These are phyloP conservation scores for Verticillium zaregamsianum DNA, from an alignment of 2,329 filamentous ascomycete species.

Conservation along the genomic window DNA sequence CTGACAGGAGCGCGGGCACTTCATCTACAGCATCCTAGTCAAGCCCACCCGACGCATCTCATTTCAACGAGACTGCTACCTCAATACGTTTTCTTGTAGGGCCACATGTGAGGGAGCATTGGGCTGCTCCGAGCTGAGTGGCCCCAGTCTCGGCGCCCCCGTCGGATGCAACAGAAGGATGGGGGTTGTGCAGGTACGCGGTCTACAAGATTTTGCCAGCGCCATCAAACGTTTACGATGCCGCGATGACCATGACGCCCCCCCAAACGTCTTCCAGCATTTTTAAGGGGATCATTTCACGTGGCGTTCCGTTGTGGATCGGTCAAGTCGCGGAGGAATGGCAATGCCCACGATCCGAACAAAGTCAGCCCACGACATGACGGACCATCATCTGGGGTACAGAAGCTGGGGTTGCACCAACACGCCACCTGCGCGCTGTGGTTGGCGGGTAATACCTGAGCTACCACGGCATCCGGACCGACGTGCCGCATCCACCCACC, in stretches of 20 bases:
- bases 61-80: background rate
- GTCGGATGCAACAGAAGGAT: background rate
- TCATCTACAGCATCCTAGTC: background rate
- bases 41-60: background rate
- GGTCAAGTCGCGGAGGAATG: background rate
- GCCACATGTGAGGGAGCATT: background rate
- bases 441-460: conserved; percentile 13
- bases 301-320: background rate
- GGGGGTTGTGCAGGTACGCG: background rate
- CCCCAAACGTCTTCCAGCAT: background rate
- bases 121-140: background rate
- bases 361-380: background rate
- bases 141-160: background rate
- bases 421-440: conserved; percentile 1
- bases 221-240: background rate
- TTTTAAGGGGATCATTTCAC: too few species aligned
- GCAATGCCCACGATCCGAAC: background rate
- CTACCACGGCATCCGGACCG: conserved; percentile 10
- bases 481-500: conserved; percentile 5
- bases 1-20: conserved; percentile 1
- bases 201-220: background rate
- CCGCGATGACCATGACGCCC: background rate
- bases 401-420: conserved; percentile 10
- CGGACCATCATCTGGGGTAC: conserved; percentile 8
- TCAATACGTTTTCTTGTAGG: background rate